Base-by-base conservation (phyloP, 805 yeast genomes). In the Schwanniomyces pseudopolymorphus region DNA sequence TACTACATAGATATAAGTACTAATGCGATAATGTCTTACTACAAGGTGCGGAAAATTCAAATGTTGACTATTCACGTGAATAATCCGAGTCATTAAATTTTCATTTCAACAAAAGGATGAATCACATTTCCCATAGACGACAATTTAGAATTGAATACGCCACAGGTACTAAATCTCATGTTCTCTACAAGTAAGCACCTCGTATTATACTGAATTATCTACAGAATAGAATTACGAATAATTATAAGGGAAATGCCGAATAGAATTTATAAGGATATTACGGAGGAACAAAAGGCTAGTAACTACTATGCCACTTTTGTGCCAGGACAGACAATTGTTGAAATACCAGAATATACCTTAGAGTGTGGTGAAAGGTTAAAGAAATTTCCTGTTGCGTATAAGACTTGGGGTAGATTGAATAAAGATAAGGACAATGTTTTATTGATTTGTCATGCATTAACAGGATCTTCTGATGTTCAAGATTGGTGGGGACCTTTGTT, bases 401-500 rank as follows among this genome's bases (percentile, higher is more conserved):
- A 92, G 64, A 86, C 96, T 0, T 94, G 97, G 97, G 99, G 99
- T 2, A 75, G 79, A 45, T 75, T 94, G 40, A 90, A 90, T 60
- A 79, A 73, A 6, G 70, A 65, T 2, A 82, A 78, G 7, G 84
- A 83, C 54, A 94, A 94, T 61, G 90, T 85, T 48, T 72, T 94
- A 74, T 81, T 94, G n/a, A 87, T 94, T 11, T 87, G 96, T 57
- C 99, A 94, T 71, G 98, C 99, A 0, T 73, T 94, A 45, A 90
- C 98, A 0, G 99, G 99, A 0, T 89, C 97, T 0, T 80, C 96
- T 0, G 98, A 94, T 63, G 96, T 92, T 14, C 78, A 86, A 33
- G 99, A 94, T 59, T 94, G 99, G 99, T 94, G 99, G 99, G 97
- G 98, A 0, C 97, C 98, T 0, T 67, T 94, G 20, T 69, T 94